These are phyloP conservation scores for Colletotrichum tabaci DNA, from an alignment of 2,329 filamentous ascomycete species.

Conservation along the genomic window DNA sequence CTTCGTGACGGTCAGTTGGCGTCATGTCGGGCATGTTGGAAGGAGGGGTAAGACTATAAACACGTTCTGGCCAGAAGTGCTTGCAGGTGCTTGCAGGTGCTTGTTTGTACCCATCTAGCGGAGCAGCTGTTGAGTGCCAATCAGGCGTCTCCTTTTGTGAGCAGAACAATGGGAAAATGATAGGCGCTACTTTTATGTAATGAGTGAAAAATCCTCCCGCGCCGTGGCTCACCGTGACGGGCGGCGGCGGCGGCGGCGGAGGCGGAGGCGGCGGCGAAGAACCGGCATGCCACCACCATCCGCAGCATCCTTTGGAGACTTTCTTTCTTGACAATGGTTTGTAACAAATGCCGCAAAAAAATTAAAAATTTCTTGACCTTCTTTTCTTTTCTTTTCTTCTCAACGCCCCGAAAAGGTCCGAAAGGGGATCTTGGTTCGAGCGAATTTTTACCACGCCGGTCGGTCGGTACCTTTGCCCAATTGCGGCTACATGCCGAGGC, in stretches of 20 bases:
- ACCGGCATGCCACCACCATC: constrained; percentile 12
- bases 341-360: background rate
- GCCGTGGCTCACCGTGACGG: constrained; percentile 13
- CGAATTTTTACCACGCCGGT: constrained; percentile 18
- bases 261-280: background rate
- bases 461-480: background rate
- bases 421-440: constrained; percentile 12
- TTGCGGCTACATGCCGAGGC: constrained; percentile 13
- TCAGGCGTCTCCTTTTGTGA: constrained; percentile 1
- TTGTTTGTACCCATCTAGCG: constrained; percentile 15
- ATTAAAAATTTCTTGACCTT: no score
- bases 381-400: background rate
- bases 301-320: constrained; percentile 1
- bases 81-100: constrained; percentile 8
- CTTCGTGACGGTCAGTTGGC: constrained; percentile 32
- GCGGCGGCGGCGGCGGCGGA: no score
- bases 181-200: constrained; percentile 28
- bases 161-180: constrained; percentile 3
- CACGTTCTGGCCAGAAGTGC: constrained; percentile 35
- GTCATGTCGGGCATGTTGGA: constrained; percentile 31
- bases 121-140: constrained; percentile 8
- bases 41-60: constrained; percentile 4
- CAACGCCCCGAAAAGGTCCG: constrained; percentile 8
- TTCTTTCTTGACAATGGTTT: constrained; percentile 18
- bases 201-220: background rate